Base-by-base conservation (phyloP, 352 stramenopile genomes). In the Pythium pyrilobum region DNA sequence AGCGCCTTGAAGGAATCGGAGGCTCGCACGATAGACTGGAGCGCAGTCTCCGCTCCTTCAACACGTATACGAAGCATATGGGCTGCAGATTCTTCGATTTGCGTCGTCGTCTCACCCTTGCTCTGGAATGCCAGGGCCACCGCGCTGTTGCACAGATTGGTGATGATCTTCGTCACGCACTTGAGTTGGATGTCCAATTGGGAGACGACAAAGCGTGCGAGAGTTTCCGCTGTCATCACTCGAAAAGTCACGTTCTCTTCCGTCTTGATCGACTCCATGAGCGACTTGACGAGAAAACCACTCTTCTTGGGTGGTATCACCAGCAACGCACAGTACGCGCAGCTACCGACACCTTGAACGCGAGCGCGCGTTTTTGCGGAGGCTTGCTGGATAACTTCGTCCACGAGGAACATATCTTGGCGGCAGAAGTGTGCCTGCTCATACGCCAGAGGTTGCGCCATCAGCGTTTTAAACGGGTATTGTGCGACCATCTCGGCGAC, bases 191-290 rank as follows among this genome's bases (percentile, higher is more conserved):
- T 34, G 12, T 47, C 20, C 7, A 64, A 60, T 50, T 92, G 76
- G 0, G 52, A 62, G 11, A 85, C 47, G 2, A 83, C 64, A 64
- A 94, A 94, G 10, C 60, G 40, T 1, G 76, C 79, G 20, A 94
- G 52, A 0, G 78, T 63, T 29, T 69, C 48, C 2, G 81, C 67
- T n/a, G 72, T 70, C 20, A 91, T 57, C 1, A 23, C 29, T 24
- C 71, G 70, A 51, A 88, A 81, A 10, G 62, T 64, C 8, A 33
- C n/a, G 31, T 77, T 66, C 0, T 71, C 56, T 56, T 90, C 77
- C 44, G 58, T 68, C 33, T 92, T 94, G 55, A 92, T 71, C 5
- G 77, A 74, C 5, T 88, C 75, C 81, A 94, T 94, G 13, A 92
- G 53, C 18, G 81, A 67, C 48, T 81, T 87, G 7, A 94, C 77